Conservation (phyloP, 2,329 filamentous ascomycete genomes). For the Claviceps africana region DNA sequence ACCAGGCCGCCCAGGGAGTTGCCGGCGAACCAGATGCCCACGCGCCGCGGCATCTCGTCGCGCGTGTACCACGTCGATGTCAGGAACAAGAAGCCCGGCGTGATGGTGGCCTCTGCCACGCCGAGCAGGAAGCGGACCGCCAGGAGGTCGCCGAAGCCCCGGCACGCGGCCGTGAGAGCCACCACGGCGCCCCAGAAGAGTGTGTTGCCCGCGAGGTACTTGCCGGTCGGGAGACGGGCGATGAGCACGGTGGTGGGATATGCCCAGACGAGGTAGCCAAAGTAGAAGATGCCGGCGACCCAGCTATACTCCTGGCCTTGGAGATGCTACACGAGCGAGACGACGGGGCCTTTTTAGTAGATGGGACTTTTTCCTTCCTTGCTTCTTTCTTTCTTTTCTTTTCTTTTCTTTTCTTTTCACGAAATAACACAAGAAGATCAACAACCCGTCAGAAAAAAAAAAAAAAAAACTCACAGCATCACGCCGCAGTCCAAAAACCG, state of each 20-base stretch:
- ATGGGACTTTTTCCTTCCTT: background rate
- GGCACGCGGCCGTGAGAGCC: constrained; percentile 27
- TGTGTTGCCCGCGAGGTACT: constrained; percentile 31
- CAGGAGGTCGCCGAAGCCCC: constrained; percentile 22
- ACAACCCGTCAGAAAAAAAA: background rate
- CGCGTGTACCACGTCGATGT: constrained; percentile 37
- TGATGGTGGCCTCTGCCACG: constrained; percentile 37
- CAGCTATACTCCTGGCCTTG: constrained; percentile 6
- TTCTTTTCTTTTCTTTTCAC: no score
- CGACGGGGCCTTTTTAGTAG: constrained; percentile 7
- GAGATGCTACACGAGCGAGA: constrained; percentile 5
- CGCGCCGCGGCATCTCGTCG: constrained; percentile 32
- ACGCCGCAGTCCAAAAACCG: constrained; percentile 38
- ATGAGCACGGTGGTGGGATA: constrained; percentile 35
- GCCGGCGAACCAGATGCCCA: constrained; percentile 42
- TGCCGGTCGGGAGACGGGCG: constrained; percentile 30
- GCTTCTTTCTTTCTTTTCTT: no score
- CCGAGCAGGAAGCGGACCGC: constrained; percentile 39
- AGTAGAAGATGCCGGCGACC: constrained; percentile 19
- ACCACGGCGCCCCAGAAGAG: constrained; percentile 34
- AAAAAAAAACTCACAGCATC: constrained; percentile 22
- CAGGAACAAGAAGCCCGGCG: constrained; percentile 38
- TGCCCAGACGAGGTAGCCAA: constrained; percentile 33
- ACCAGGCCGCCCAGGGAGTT: constrained; percentile 34
- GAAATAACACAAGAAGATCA: background rate